phyloP scores from a whole-genome alignment of 129 eudicot species.

The Helichrysum umbraculigerum region DNA sequence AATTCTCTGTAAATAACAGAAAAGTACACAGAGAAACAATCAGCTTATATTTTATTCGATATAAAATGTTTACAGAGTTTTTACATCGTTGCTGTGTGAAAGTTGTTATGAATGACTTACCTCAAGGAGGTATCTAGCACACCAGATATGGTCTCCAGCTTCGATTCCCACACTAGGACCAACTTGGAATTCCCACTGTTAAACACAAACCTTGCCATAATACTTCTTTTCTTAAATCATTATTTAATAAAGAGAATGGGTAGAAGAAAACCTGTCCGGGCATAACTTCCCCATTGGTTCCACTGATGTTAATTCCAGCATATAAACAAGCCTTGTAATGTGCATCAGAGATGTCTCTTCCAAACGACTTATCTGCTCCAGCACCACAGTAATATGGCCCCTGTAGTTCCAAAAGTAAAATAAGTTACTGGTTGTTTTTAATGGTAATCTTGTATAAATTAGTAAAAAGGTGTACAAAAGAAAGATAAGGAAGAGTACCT shows the following conservation, averaged over 20 bases:
- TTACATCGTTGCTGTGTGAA: background rate
- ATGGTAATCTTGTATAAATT: background rate
- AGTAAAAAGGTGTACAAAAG: background rate
- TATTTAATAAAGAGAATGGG: slow-evolving; percentile 9
- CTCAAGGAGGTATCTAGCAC: slow-evolving; percentile 97
- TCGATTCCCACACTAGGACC: slow-evolving; percentile 98
- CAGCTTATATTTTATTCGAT: background rate
- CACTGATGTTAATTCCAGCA: slow-evolving; percentile 96
- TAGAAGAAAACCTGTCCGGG: slow-evolving; percentile 87
- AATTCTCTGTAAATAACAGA: slow-evolving; percentile 67
- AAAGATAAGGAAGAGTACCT: slow-evolving; percentile 47
- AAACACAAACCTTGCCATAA: background rate
- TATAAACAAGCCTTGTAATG: slow-evolving; percentile 99
- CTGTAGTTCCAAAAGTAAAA: slow-evolving; percentile 31
- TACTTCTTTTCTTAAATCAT: background rate
- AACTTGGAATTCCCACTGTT: slow-evolving; percentile 99
- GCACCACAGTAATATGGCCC: slow-evolving; percentile 99
- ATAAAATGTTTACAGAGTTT: background rate
- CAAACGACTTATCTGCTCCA: slow-evolving; percentile 97
- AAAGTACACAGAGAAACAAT: slow-evolving; percentile 8
- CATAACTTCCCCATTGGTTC: slow-evolving; percentile 99
- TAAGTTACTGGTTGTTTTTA: background rate
- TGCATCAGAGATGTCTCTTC: slow-evolving; percentile 94
- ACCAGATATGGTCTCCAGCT: slow-evolving; percentile 97
- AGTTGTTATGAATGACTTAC: slow-evolving; percentile 30